Conservation (phyloP, 495 filamentous ascomycete genomes). For the Durotheca rogersii region DNA sequence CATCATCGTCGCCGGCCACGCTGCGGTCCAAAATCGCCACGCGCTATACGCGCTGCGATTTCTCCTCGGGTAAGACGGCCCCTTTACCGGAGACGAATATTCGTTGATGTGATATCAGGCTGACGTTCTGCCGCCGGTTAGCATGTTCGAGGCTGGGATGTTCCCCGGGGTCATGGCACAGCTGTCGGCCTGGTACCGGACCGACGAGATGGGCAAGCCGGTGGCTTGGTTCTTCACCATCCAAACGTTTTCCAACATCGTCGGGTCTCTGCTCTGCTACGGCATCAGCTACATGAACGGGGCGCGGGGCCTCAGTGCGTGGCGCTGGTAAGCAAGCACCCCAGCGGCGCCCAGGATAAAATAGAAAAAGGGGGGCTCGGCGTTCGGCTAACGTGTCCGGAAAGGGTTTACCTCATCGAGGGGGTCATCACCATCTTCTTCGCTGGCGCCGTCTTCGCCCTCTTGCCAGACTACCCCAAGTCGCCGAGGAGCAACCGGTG, state of each 20-base stretch:
- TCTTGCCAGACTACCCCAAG: slow-evolving; percentile 42
- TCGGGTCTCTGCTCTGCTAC: slow-evolving; percentile 39
- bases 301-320: slow-evolving; percentile 35
- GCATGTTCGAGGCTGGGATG: slow-evolving; percentile 41
- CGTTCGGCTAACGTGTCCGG: not conserved
- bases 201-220: slow-evolving; percentile 40
- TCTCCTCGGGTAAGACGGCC: slow-evolving; percentile 28
- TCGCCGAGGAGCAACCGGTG: slow-evolving; percentile 28
- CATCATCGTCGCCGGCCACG: slow-evolving; percentile 38
- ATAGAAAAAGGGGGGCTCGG: too few relatives aligned
- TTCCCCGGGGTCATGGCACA: slow-evolving; percentile 43
- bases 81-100: not conserved
- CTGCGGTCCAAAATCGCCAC: slow-evolving; percentile 38
- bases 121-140: not conserved
- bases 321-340: slow-evolving; percentile 35
- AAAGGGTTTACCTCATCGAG: slow-evolving; percentile 41
- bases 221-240: slow-evolving; percentile 36
- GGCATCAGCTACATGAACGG: slow-evolving; percentile 40
- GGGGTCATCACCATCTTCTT: slow-evolving; percentile 43
- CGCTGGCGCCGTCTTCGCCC: slow-evolving; percentile 33
- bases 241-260: slow-evolving; percentile 36
- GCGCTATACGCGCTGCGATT: slow-evolving; percentile 38
- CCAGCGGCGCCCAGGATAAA: not conserved
- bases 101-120: not conserved
- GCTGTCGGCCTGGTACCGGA: slow-evolving; percentile 42